phyloP scores from a whole-genome alignment of 2,329 filamentous ascomycete species.

The Exophiala mesophila region DNA sequence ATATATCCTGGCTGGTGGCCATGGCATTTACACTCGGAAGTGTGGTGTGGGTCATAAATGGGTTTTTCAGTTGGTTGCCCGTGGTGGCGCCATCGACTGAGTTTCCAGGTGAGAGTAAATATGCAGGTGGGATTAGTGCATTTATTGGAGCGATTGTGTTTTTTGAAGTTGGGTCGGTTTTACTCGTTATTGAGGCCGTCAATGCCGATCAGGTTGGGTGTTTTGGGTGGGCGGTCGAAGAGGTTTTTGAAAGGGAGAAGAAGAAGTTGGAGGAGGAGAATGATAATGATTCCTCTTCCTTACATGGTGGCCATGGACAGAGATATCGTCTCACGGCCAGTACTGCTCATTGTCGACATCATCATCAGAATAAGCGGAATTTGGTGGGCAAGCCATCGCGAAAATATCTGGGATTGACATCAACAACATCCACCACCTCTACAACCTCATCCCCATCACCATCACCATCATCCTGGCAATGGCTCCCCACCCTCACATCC shows the following conservation, averaged over 20 bases:
- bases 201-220: conserved; percentile 62
- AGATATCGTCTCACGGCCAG: conserved; percentile 11
- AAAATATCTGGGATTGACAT: not conserved
- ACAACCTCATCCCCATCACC: not conserved
- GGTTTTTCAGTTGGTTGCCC: conserved; percentile 57
- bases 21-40: conserved; percentile 52
- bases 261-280: conserved; percentile 19
- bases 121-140: conserved; percentile 57
- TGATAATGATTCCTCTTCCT: not conserved
- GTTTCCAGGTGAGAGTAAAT: conserved; percentile 43
- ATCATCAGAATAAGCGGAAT: conserved; percentile 27
- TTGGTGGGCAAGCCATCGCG: conserved; percentile 33
- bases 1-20: conserved; percentile 54
- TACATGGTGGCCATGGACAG: not conserved
- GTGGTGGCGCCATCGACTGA: conserved; percentile 42
- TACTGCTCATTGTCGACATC: conserved; percentile 16
- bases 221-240: conserved; percentile 64
- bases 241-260: conserved; percentile 36
- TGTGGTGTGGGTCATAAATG: conserved; percentile 50
- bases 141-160: conserved; percentile 66
- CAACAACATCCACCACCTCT: not conserved
- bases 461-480: conserved; percentile 47
- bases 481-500: conserved; percentile 56
- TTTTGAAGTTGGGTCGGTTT: conserved; percentile 60
- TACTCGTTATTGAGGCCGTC: conserved; percentile 63